Conservation (phyloP, 768 basidiomycete species). For the Cystobasidium tubakii region DNA sequence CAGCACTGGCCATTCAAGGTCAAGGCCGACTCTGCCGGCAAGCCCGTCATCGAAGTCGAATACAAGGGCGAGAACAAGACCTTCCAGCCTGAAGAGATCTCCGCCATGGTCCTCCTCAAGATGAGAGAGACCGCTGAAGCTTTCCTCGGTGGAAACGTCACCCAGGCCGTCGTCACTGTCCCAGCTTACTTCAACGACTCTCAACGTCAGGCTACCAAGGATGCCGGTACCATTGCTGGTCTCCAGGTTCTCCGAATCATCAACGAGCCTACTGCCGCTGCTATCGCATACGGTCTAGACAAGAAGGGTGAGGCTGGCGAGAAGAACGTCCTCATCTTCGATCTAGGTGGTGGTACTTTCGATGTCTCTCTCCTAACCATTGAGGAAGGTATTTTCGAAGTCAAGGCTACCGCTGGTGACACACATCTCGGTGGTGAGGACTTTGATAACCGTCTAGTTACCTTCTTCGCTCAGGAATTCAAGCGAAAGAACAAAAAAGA, state of each 20-base stretch:
- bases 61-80: conserved; percentile 59
- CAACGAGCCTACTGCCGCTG: conserved; percentile 97
- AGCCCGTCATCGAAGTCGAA: conserved; percentile 57
- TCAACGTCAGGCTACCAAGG: conserved; percentile 96
- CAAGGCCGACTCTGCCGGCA: conserved; percentile 52
- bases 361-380: conserved; percentile 95
- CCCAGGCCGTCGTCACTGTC: conserved; percentile 60
- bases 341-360: conserved; percentile 96
- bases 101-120: conserved; percentile 61
- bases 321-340: conserved; percentile 94
- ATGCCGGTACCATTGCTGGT: conserved; percentile 89
- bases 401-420: conserved; percentile 96
- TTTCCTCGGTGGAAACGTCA: conserved; percentile 61
- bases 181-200: conserved; percentile 99
- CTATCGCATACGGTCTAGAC: conserved; percentile 97
- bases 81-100: conserved; percentile 62
- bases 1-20: conserved; percentile 51
- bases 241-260: conserved; percentile 96
- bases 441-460: conserved; percentile 95
- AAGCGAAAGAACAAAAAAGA: conserved; percentile 98
- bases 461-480: conserved; percentile 93
- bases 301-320: conserved; percentile 75
- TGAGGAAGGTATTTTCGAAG: conserved; percentile 95
- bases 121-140: conserved; percentile 69
- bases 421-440: conserved; percentile 98